Evolutionary conservation across 78 protist genomes (phyloP), one percentile per base, ranked within the genome.

Genomic region (Reticulomyxa filosa): DNA sequence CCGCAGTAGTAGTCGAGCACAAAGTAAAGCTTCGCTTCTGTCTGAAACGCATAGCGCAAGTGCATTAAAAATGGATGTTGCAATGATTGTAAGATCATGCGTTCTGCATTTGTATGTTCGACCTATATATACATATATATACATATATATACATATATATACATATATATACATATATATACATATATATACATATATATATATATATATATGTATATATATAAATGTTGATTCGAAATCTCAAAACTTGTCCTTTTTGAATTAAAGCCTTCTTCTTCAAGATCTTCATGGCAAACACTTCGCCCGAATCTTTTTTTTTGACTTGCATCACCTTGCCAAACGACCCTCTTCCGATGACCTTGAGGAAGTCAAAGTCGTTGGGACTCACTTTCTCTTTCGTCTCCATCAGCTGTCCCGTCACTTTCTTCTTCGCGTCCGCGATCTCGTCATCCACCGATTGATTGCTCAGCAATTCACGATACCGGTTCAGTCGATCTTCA

Each of bases 1-100:
- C 85, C 85, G 72, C 90, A 98, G 46, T 92, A 95, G 65, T 95
- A 98, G 5, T 98, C 98, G 69, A 90, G 94, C 88, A 95, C 25
- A 96, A 97, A 27, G 20, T 59, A 36, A 50, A 63, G 51, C 34
- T 8, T 7, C 68, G 46, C 68, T 38, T 33, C 59, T 59, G n/a
- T n/a, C n/a, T 59, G 34, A 59, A 59, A 6, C 65, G 65, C 20
- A 59, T n/a, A n/a, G 33, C 6, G 30, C 11, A 53, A 32, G 33
- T 8, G 7, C 59, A 53, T 53, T n/a, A 53, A 32, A 32, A 53
- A 53, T n/a, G 59, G 59, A 32, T 53, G 59, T 32, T 53, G 59
- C 7, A 53, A 32, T 30, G 59, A 53, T 32, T 53, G 30, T n/a
- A 53, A 32, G 59, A 53, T 53, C 59, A 30, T 53, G 59, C 59